A percentile compares a stretch with the other conserved stretches of the same genome.
phyloP scores from a whole-genome alignment of 805 yeast genomes.

The Candida silvicultrix region DNA sequence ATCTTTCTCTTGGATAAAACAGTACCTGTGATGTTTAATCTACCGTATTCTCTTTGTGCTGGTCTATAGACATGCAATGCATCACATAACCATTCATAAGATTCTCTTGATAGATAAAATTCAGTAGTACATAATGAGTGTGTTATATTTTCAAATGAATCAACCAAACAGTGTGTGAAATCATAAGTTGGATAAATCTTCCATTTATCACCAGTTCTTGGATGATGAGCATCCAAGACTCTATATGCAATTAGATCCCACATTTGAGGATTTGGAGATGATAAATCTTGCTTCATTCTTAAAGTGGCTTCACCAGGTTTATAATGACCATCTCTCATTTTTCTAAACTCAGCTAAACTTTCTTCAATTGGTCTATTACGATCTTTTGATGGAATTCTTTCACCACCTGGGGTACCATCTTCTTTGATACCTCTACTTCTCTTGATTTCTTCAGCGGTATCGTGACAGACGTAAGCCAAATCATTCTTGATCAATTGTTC shows the following conservation, averaged over 20 bases:
- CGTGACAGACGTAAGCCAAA: constrained; percentile 87
- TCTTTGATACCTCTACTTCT: constrained; percentile 84
- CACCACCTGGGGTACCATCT: constrained; percentile 93
- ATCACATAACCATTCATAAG: constrained; percentile 98
- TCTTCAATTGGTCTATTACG: constrained; percentile 68
- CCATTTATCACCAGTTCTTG: constrained; percentile 97
- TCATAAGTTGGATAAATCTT: constrained; percentile 97
- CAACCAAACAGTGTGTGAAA: constrained; percentile 98
- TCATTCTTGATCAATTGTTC: constrained; percentile 68
- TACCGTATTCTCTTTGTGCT: constrained; percentile 97
- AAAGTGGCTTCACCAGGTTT: constrained; percentile 88
- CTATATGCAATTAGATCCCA: constrained; percentile 99
- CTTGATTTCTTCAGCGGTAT: constrained; percentile 87
- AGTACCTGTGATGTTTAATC: constrained; percentile 92
- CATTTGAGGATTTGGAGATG: constrained; percentile 95
- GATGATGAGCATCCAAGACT: constrained; percentile 86
- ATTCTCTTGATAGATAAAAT: constrained; percentile 84
- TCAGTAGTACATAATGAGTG: constrained; percentile 97
- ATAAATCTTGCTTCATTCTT: constrained; percentile 93
- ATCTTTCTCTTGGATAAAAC: constrained; percentile 93
- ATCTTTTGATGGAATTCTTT: constrained; percentile 76
- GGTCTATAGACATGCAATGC: constrained; percentile 93
- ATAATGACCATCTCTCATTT: constrained; percentile 87
- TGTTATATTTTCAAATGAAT: constrained; percentile 91
- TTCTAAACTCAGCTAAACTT: constrained; percentile 74